phyloP scores from a whole-genome alignment of 495 filamentous ascomycete species.

The Aspergillus kassunensis region DNA sequence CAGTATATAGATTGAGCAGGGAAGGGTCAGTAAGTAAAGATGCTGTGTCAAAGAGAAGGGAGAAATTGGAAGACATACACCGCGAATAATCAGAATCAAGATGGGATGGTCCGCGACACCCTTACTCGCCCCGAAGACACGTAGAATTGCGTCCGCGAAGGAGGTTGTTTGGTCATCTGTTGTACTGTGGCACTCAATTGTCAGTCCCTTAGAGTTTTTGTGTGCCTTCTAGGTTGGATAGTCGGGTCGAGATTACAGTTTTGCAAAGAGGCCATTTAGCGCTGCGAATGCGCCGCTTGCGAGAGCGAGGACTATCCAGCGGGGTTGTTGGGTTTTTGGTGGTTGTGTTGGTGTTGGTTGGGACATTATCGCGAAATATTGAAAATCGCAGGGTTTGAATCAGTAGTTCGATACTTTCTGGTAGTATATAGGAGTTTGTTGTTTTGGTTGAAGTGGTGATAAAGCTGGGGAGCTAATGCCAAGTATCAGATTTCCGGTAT shows the following conservation, averaged over 20 bases:
- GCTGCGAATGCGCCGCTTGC: slow-evolving; percentile 87
- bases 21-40: neutral
- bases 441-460: neutral
- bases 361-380: neutral
- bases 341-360: slow-evolving; percentile 6
- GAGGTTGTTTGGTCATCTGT: slow-evolving; percentile 77
- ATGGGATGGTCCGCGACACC: slow-evolving; percentile 39
- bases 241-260: too few relatives aligned
- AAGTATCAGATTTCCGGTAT: slow-evolving; percentile 3
- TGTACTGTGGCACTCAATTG: slow-evolving; percentile 53
- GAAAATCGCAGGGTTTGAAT: too few relatives aligned
- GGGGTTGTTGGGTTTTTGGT: slow-evolving; percentile 16
- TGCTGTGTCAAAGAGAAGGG: neutral
- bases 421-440: neutral
- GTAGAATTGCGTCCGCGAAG: slow-evolving; percentile 61
- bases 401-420: neutral
- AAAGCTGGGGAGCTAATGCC: slow-evolving; percentile 2
- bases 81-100: slow-evolving; percentile 64
- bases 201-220: neutral
- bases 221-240: slow-evolving; percentile 6
- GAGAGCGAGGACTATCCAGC: slow-evolving; percentile 79
- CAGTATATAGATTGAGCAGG: neutral
- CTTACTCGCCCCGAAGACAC: slow-evolving; percentile 42
- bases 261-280: slow-evolving; percentile 94
- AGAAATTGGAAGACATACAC: slow-evolving; percentile 60